Evolutionary conservation across 139 green algal species (phyloP).

Genomic region (Chlorella sp.): DNA sequence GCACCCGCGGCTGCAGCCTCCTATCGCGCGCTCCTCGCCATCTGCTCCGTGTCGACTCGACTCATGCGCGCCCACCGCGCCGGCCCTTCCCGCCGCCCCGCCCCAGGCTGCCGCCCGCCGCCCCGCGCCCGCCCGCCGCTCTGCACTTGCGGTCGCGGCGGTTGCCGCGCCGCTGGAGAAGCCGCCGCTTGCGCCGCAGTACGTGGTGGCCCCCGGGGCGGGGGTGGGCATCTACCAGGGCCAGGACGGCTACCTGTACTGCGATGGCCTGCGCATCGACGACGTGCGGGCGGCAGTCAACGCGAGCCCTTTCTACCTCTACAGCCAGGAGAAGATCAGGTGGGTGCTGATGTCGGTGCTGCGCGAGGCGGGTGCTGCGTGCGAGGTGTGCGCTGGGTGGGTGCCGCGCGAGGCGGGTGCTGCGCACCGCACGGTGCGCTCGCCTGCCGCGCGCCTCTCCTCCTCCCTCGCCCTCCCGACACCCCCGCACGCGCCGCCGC

Average conservation of each 20-base stretch:
- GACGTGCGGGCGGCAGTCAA: conserved; percentile 76
- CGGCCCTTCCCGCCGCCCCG: too few species aligned
- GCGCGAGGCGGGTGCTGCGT: neutral
- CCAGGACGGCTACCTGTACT: conserved; percentile 88
- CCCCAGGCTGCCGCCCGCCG: neutral
- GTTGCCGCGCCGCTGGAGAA: conserved; percentile 2
- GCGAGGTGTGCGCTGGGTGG: neutral
- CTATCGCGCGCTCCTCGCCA: too few species aligned
- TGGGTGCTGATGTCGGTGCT: neutral
- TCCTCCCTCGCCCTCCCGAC: neutral
- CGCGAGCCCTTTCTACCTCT: conserved; percentile 93
- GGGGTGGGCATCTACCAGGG: conserved; percentile 44
- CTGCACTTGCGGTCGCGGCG: neutral
- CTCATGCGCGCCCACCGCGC: too few species aligned
- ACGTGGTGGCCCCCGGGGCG: conserved; percentile 7
- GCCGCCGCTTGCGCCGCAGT: conserved; percentile 11
- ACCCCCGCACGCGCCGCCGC: too few species aligned
- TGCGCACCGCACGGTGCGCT: neutral
- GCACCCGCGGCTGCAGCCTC: too few species aligned
- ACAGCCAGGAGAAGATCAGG: conserved; percentile 68
- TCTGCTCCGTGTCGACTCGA: too few species aligned
- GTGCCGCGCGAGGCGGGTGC: neutral
- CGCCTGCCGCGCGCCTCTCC: neutral
- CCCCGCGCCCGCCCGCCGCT: neutral
- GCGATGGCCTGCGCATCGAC: conserved; percentile 83